Percentiles rank a stretch among this genome's conserved stretches.
Evolutionary conservation across 495 filamentous ascomycete genomes (phyloP).

Genomic region (Annulohypoxylon nitens): DNA sequence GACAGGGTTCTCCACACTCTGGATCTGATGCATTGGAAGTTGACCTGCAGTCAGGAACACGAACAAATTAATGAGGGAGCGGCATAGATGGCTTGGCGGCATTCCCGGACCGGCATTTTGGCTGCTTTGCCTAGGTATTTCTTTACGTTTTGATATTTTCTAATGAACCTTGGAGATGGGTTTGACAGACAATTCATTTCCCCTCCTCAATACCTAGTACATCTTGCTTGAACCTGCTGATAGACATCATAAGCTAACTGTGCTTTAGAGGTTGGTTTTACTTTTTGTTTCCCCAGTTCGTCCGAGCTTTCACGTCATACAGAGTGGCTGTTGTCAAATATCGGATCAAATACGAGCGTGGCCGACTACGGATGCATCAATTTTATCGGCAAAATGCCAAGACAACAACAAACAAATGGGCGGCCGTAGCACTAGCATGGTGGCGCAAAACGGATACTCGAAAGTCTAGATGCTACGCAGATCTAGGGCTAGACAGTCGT

Average conservation of each 20-base stretch:
- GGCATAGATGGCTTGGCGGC: conserved; percentile 14
- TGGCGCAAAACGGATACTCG: conserved; percentile 2
- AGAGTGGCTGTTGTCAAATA: conserved; percentile 21
- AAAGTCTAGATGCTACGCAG: background rate
- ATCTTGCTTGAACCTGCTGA: background rate
- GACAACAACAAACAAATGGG: conserved; percentile 29
- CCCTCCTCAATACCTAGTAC: background rate
- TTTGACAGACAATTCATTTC: background rate
- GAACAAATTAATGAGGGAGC: conserved; percentile 29
- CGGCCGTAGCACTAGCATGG: conserved; percentile 28
- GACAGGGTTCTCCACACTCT: conserved; percentile 48
- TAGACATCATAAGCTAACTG: background rate
- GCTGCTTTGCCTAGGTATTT: background rate
- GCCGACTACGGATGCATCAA: conserved; percentile 34
- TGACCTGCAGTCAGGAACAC: conserved; percentile 29
- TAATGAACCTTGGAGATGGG: background rate
- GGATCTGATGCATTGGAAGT: conserved; percentile 34
- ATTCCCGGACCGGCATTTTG: conserved; percentile 37
- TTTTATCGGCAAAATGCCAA: conserved; percentile 33
- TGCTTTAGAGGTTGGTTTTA: background rate
- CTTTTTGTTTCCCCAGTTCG: background rate
- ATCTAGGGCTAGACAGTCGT: conserved; percentile 7
- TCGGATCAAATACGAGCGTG: conserved; percentile 10
- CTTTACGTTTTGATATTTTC: background rate
- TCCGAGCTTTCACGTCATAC: conserved; percentile 15